Evolutionary conservation across 176 grass and related monocot species (phyloP).

Genomic region (Hordeum marinum): DNA sequence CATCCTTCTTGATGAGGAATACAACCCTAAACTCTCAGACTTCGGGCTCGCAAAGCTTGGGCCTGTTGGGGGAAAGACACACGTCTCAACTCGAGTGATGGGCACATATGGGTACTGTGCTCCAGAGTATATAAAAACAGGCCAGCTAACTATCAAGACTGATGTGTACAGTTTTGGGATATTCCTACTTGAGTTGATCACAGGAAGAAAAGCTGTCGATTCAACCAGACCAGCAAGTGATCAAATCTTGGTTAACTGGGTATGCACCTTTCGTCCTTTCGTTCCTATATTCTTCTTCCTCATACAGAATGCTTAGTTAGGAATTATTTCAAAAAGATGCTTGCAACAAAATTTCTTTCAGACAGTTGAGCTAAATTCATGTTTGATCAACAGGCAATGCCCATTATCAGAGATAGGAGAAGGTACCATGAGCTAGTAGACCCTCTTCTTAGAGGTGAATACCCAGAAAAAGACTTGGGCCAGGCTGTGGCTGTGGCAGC

Average conservation of each 20-base stretch:
- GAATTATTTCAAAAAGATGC: not conserved
- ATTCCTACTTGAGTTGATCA: slow-evolving; percentile 77
- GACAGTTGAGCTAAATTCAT: slow-evolving; percentile 22
- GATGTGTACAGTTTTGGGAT: slow-evolving; percentile 93
- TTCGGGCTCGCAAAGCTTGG: slow-evolving; percentile 82
- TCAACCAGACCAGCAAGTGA: slow-evolving; percentile 40
- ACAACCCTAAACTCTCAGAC: slow-evolving; percentile 83
- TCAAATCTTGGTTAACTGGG: slow-evolving; percentile 83
- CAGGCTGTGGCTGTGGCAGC: slow-evolving; percentile 70
- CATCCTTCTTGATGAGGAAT: slow-evolving; percentile 68
- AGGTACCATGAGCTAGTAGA: slow-evolving; percentile 60
- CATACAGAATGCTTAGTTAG: not conserved
- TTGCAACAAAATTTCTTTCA: slow-evolving; percentile 11
- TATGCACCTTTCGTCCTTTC: slow-evolving; percentile 1
- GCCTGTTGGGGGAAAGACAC: slow-evolving; percentile 31
- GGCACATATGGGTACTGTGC: slow-evolving; percentile 87
- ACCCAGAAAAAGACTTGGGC: slow-evolving; percentile 56
- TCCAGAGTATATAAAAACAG: slow-evolving; percentile 68
- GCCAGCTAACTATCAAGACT: slow-evolving; percentile 67
- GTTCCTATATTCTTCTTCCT: not conserved
- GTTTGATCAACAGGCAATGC: slow-evolving; percentile 49
- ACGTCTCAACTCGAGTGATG: slow-evolving; percentile 71
- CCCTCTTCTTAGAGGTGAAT: slow-evolving; percentile 63
- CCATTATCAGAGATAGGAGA: slow-evolving; percentile 64
- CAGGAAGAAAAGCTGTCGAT: slow-evolving; percentile 79